These are phyloP conservation scores for Trametes villosa DNA, from an alignment of 768 basidiomycete genomes.

Conservation along the genomic window DNA sequence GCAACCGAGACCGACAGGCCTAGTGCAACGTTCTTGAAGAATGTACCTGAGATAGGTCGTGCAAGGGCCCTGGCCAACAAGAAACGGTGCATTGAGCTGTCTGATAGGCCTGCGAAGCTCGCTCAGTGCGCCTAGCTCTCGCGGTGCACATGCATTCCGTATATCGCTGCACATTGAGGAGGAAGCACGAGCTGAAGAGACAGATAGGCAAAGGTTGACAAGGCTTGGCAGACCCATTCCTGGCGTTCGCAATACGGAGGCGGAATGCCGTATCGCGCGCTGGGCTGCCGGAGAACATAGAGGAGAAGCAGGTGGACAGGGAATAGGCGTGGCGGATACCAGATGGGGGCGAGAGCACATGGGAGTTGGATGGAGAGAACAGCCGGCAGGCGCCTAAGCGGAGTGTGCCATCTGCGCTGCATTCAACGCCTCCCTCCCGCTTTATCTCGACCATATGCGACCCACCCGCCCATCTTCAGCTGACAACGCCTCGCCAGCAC, in stretches of 20 bases:
- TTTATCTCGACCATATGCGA: slow-evolving; percentile 12
- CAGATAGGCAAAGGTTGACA: too few species aligned
- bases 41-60: background rate
- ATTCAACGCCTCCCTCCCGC: background rate
- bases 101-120: background rate
- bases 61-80: background rate
- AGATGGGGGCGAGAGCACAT: slow-evolving; percentile 8
- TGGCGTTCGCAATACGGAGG: too few species aligned
- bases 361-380: slow-evolving; percentile 8
- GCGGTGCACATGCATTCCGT: too few species aligned
- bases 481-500: slow-evolving; percentile 2
- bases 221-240: too few species aligned
- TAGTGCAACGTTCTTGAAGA: background rate
- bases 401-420: slow-evolving; percentile 4
- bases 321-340: background rate
- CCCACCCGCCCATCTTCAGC: background rate
- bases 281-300: background rate
- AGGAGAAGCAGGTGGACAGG: background rate
- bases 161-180: too few species aligned
- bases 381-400: background rate
- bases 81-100: background rate
- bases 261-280: too few species aligned
- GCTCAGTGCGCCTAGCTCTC: too few species aligned
- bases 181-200: too few species aligned
- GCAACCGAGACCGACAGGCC: background rate